Evolutionary conservation across 106 monocot species (phyloP).

Genomic region (Dactylorhiza incarnata): DNA sequence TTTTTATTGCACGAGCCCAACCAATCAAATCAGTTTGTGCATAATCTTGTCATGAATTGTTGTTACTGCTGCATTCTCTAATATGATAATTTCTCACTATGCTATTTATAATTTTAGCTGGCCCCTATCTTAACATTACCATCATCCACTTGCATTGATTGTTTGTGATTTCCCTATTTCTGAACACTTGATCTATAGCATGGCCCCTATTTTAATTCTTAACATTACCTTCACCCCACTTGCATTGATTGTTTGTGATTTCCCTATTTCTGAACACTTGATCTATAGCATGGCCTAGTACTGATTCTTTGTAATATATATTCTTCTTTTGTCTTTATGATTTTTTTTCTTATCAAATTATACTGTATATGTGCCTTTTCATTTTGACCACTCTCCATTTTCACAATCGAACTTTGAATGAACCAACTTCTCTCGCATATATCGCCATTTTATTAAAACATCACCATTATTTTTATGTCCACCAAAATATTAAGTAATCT

Average conservation of each 20-base stretch:
- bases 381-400: no score
- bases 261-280: background rate
- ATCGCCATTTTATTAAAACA: no score
- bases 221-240: background rate
- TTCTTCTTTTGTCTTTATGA: no score
- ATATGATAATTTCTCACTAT: background rate
- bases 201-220: background rate
- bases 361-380: no score
- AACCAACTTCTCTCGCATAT: no score
- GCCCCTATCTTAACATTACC: background rate
- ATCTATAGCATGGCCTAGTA: background rate
- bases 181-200: background rate
- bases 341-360: no score
- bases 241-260: background rate
- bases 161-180: background rate
- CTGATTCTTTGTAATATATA: no score
- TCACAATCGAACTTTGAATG: no score
- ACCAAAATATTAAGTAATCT: no score
- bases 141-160: background rate
- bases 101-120: background rate
- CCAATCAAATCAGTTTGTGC: background rate
- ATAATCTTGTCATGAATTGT: background rate
- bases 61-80: background rate
- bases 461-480: no score
- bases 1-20: background rate